Evolutionary conservation across 1,284 basidiomycete genomes (phyloP), one percentile per base, ranked within the genome.

Genomic region (Bondarzewia mesenterica): DNA sequence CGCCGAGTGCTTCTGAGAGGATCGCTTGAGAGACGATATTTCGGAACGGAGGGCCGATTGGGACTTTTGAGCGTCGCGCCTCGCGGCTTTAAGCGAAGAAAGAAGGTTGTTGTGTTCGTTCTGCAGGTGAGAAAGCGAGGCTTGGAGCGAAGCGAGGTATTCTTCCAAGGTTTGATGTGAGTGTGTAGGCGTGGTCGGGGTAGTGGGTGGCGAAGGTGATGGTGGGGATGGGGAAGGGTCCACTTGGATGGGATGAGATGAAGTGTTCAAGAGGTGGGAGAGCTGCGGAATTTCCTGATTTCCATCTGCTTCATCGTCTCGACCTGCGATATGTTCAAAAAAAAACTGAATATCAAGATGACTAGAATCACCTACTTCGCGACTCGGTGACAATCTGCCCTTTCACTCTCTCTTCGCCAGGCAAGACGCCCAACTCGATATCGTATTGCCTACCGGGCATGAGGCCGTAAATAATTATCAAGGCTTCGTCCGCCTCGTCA

Each of bases 361-460:
- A 41, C 5, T 38, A 43, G 26, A 43, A 42, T 42, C 41, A 55
- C 65, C 68, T 53, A 71, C 81, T 74, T 18, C 18, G 26, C n/a
- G 15, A 20, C 29, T 55, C 55, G 26, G 83, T 89, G 0, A 74
- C 77, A 49, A 88, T 78, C 56, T 83, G 82, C 46, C 70, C 71
- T 40, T 76, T 68, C 38, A 69, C 64, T 37, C 69, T 70, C 32
- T 68, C 69, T 53, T 77, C 78, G 10, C 73, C 75, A n/a, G 81
- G 79, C 6, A 82, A 77, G 20, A 90, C 70, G 0, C 74, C 82
- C 4, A 91, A 67, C 57, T 88, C 84, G 50, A 91, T 80, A 56
- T 89, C 85, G 55, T 91, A 90, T 58, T 85, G 82, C 47, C 83
- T 72, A 3, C 85, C 83, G 8, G 88, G 88, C 71, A 87, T 77